Conservation (phyloP, 2,329 filamentous ascomycete species). For the Fusarium xylarioides region DNA sequence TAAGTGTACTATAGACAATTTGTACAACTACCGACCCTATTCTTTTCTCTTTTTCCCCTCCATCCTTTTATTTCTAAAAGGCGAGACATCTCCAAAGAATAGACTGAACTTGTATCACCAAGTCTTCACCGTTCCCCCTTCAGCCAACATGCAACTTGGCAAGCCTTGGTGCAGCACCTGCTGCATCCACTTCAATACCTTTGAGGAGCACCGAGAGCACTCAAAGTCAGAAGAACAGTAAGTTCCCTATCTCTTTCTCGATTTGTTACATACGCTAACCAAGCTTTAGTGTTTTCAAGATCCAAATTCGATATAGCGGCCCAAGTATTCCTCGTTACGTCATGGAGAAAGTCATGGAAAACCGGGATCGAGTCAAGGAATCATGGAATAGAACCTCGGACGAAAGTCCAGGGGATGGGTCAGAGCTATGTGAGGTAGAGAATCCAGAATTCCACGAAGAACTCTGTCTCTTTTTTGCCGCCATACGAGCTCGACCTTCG, state of each 20-base stretch:
- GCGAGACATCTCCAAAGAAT: background rate
- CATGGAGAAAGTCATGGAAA: background rate
- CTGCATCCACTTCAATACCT: background rate
- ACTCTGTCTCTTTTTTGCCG: conserved; percentile 13
- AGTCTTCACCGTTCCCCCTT: background rate
- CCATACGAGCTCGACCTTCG: conserved; percentile 32
- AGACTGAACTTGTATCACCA: no score
- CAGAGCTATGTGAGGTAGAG: background rate
- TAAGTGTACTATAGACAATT: background rate
- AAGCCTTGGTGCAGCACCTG: background rate
- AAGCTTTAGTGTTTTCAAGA: background rate
- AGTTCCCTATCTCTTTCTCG: background rate
- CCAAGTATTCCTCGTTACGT: background rate
- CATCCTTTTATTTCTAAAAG: background rate
- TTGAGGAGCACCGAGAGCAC: background rate
- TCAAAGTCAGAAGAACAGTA: background rate
- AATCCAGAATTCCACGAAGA: background rate
- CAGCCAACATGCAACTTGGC: background rate
- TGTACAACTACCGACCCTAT: no score
- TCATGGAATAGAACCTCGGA: no score
- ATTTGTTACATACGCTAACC: background rate
- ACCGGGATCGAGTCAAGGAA: background rate
- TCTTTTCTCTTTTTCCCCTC: background rate
- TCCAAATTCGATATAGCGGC: background rate
- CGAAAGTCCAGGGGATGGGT: accelerated